Percentiles rank a stretch among this genome's conserved stretches.
Evolutionary conservation across 1,139 yeast genomes (phyloP).

Genomic region (Ashbya aceris): DNA sequence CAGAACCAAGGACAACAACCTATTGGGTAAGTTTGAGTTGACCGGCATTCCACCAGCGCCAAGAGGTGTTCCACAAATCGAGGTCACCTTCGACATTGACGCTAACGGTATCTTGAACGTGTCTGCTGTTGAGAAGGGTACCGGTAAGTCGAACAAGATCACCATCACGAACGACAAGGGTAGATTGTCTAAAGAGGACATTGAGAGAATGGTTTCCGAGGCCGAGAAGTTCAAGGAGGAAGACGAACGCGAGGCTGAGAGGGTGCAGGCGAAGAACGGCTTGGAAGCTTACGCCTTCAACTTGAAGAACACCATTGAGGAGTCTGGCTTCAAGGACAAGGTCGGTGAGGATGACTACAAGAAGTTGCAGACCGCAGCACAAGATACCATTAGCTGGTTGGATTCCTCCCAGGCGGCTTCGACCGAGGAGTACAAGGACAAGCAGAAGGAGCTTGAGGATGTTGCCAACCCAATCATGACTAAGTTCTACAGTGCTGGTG

Average conservation of each 20-base stretch:
- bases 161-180: constrained; percentile 89
- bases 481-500: constrained; percentile 54
- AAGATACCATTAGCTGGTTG: constrained; percentile 76
- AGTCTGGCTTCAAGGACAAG: constrained; percentile 12
- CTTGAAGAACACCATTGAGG: constrained; percentile 46
- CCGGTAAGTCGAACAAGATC: constrained; percentile 70
- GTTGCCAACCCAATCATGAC: constrained; percentile 59
- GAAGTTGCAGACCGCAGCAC: constrained; percentile 72
- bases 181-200: constrained; percentile 85
- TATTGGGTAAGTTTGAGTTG: constrained; percentile 91
- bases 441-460: constrained; percentile 56
- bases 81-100: constrained; percentile 91
- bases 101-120: constrained; percentile 96
- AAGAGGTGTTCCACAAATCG: constrained; percentile 97
- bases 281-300: constrained; percentile 82
- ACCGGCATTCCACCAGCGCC: constrained; percentile 97
- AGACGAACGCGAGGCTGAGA: constrained; percentile 70
- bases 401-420: constrained; percentile 83
- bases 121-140: constrained; percentile 90
- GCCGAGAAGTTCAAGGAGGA: constrained; percentile 75
- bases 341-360: constrained; percentile 76
- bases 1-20: constrained; percentile 88
- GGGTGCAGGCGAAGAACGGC: constrained; percentile 71
- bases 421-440: constrained; percentile 68
- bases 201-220: constrained; percentile 88